Percentiles rank a stretch among this genome's conserved stretches.
These are phyloP conservation scores for Neonectria punicea DNA, from an alignment of 2,329 filamentous ascomycete genomes.

Conservation along the genomic window DNA sequence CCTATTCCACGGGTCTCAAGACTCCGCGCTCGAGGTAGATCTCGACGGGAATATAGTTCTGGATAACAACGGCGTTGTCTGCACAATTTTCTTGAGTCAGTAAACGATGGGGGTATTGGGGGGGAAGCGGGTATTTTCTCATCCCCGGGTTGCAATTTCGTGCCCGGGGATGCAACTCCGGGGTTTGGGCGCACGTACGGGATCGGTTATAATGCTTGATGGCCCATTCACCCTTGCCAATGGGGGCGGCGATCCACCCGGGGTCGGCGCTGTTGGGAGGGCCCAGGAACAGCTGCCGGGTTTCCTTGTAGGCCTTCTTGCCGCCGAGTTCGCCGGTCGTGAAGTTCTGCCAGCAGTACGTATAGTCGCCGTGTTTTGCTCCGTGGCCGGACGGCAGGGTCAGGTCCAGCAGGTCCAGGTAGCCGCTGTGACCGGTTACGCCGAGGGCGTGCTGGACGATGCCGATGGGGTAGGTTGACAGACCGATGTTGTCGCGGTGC, in stretches of 20 bases:
- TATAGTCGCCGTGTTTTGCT: background rate
- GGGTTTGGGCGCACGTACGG: slow-evolving; percentile 12
- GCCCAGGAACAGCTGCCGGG: slow-evolving; percentile 15
- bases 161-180: background rate
- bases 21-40: slow-evolving; percentile 18
- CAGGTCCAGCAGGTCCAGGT: slow-evolving; percentile 19
- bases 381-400: slow-evolving; percentile 2
- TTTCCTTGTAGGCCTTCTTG: background rate
- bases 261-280: background rate
- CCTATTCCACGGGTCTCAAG: background rate
- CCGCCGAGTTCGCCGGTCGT: background rate
- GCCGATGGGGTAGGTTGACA: slow-evolving; percentile 15
- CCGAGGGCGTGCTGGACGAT: slow-evolving; percentile 22
- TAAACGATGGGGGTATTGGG: background rate
- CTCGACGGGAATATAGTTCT: slow-evolving; percentile 22
- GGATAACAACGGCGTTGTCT: slow-evolving; percentile 13
- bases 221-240: slow-evolving; percentile 6
- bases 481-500: slow-evolving; percentile 2
- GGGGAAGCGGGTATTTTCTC: background rate
- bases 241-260: slow-evolving; percentile 28
- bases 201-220: slow-evolving; percentile 29
- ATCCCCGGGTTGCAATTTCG: background rate
- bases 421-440: slow-evolving; percentile 19
- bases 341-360: slow-evolving; percentile 24
- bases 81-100: background rate